These are phyloP conservation scores for Uncinocarpus reesii DNA, from an alignment of 2,329 filamentous ascomycete species.

Conservation along the genomic window DNA sequence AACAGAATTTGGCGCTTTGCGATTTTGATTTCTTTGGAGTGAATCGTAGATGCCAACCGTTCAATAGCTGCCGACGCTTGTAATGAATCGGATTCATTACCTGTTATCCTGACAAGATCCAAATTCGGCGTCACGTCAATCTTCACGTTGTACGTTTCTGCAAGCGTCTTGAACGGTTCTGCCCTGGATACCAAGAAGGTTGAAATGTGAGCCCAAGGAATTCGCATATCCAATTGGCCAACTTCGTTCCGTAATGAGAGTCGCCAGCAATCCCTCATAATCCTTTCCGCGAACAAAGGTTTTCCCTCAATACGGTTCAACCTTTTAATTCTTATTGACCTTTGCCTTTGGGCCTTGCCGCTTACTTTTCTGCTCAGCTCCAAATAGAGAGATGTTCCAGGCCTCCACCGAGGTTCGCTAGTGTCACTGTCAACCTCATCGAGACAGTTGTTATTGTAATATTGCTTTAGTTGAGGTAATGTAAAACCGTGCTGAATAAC, in stretches of 20 bases:
- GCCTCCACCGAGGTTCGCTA: constrained; percentile 23
- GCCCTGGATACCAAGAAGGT: constrained; percentile 27
- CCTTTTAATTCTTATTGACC: constrained; percentile 19
- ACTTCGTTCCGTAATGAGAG: constrained; percentile 27
- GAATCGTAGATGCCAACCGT: constrained; percentile 25
- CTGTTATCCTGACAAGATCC: constrained; percentile 30
- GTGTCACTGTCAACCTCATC: no score
- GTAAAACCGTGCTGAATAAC: constrained; percentile 29
- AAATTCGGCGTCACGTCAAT: constrained; percentile 30
- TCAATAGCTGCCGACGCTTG: constrained; percentile 27
- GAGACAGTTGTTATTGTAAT: no score
- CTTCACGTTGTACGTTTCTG: constrained; percentile 26
- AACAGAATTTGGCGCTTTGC: constrained; percentile 15
- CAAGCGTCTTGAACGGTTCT: constrained; percentile 32
- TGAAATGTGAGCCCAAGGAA: constrained; percentile 23
- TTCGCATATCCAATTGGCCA: constrained; percentile 30
- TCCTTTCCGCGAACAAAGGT: constrained; percentile 25
- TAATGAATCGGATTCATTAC: constrained; percentile 26
- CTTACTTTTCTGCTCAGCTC: constrained; percentile 17
- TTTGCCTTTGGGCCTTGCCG: constrained; percentile 12
- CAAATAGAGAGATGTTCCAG: constrained; percentile 26
- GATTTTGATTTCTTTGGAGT: constrained; percentile 24
- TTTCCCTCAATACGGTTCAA: constrained; percentile 25
- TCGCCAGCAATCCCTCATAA: constrained; percentile 34
- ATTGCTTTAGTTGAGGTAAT: constrained; percentile 24